Percentiles rank a stretch among this genome's conserved stretches.
Conservation (phyloP, 78 protist species). For the Dictyostelium firmibasis region DNA sequence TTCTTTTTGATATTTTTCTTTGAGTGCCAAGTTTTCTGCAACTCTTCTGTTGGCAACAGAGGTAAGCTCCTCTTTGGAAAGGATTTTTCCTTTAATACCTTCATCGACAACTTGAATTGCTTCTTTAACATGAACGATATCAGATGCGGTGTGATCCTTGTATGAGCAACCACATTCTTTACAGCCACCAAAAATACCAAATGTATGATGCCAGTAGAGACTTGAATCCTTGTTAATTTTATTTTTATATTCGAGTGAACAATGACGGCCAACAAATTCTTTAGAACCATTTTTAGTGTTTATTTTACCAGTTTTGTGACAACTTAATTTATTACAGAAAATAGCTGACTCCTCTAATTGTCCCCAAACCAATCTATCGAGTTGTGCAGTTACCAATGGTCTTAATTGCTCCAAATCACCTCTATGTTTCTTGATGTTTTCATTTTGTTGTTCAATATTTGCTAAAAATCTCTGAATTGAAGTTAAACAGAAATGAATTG, state of each 20-base stretch:
- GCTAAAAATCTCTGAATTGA: background rate
- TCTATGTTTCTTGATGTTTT: background rate
- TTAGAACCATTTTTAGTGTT: background rate
- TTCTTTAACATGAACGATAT: background rate
- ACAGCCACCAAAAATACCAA: background rate
- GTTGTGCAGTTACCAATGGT: background rate
- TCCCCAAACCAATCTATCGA: background rate
- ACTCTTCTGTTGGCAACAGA: background rate
- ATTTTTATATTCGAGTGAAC: background rate
- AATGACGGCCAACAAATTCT: background rate
- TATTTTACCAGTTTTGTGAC: background rate
- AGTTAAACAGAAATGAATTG: background rate
- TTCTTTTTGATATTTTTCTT: background rate
- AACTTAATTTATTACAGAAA: background rate
- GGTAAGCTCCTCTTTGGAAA: background rate
- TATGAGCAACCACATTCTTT: background rate
- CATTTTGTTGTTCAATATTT: background rate
- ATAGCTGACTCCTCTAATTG: background rate
- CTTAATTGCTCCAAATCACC: background rate
- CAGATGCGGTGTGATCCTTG: background rate
- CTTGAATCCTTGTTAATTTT: background rate
- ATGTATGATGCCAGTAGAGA: background rate
- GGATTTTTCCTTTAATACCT: background rate
- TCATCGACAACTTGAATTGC: background rate
- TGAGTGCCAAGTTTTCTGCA: background rate